phyloP scores from a whole-genome alignment of 805 yeast species.

The Geotrichum ghanense region DNA sequence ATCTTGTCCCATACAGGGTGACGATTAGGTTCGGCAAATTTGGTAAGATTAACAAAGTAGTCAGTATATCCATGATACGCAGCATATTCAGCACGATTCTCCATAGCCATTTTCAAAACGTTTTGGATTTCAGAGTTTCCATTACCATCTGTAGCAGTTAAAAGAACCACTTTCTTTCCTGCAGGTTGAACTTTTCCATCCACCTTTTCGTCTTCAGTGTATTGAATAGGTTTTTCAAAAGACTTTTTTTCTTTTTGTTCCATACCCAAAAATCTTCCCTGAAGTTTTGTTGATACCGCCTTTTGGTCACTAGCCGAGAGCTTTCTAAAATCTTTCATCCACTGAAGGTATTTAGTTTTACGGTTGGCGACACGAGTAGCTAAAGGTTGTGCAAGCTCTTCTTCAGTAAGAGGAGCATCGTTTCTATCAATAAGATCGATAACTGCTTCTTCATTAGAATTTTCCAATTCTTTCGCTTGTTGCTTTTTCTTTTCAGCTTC shows the following conservation, averaged over 20 bases:
- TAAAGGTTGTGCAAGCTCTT: neutral
- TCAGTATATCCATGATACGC: conserved; percentile 24
- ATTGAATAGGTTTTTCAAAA: neutral
- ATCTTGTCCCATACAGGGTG: conserved; percentile 25
- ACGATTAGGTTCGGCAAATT: conserved; percentile 9
- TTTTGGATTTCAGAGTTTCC: conserved; percentile 12
- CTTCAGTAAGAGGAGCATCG: neutral
- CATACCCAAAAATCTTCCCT: neutral
- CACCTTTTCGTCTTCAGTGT: conserved; percentile 9
- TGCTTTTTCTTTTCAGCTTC: conserved; percentile 2
- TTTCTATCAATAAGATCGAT: neutral
- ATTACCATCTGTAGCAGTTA: conserved; percentile 19
- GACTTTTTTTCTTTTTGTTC: conserved; percentile 1
- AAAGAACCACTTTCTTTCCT: conserved; percentile 13
- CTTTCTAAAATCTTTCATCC: neutral
- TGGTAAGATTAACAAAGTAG: conserved; percentile 18
- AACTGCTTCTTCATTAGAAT: neutral
- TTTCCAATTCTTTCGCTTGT: neutral
- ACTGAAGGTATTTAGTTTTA: neutral
- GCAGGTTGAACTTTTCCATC: conserved; percentile 8
- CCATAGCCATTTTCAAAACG: conserved; percentile 7
- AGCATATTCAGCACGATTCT: conserved; percentile 24
- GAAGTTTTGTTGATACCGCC: neutral
- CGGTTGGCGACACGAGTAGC: neutral
- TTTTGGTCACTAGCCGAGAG: neutral